A percentile compares a stretch with the other conserved stretches of the same genome.
phyloP scores from a whole-genome alignment of 805 yeast genomes.

The Kazachstania bromeliacearum region DNA sequence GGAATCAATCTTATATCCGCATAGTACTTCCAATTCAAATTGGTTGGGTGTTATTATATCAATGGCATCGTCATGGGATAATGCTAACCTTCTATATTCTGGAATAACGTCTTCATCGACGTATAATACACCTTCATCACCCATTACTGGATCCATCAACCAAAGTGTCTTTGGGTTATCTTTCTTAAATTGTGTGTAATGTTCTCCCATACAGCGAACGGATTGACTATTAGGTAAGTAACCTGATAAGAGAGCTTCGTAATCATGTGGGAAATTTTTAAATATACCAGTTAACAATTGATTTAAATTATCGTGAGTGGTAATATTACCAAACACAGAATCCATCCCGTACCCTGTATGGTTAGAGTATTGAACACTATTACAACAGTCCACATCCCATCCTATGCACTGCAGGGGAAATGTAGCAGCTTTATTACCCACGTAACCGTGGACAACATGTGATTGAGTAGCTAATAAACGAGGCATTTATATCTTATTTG shows the following conservation, averaged over 20 bases:
- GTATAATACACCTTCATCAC: slow-evolving; percentile 64
- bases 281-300: slow-evolving; percentile 34
- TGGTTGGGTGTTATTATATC: slow-evolving; percentile 85
- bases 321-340: slow-evolving; percentile 35
- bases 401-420: slow-evolving; percentile 80
- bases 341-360: slow-evolving; percentile 70
- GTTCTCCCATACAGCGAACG: slow-evolving; percentile 35
- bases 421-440: slow-evolving; percentile 85
- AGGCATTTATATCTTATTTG: slow-evolving; percentile 8
- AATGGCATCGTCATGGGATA: slow-evolving; percentile 39
- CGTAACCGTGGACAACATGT: slow-evolving; percentile 93
- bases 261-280: slow-evolving; percentile 25
- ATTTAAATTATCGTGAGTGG: slow-evolving; percentile 34
- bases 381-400: slow-evolving; percentile 88
- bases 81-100: slow-evolving; percentile 35
- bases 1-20: slow-evolving; percentile 39
- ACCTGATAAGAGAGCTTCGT: slow-evolving; percentile 56
- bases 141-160: slow-evolving; percentile 73
- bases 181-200: slow-evolving; percentile 32
- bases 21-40: slow-evolving; percentile 71
- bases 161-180: slow-evolving; percentile 34
- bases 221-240: slow-evolving; percentile 53
- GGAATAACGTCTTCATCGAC: slow-evolving; percentile 56
- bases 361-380: slow-evolving; percentile 82
- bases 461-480: slow-evolving; percentile 41